Percentiles rank a stretch among this genome's conserved stretches.
These are phyloP conservation scores for Penicillium waksmanii DNA, from an alignment of 495 filamentous ascomycete genomes.

Conservation along the genomic window DNA sequence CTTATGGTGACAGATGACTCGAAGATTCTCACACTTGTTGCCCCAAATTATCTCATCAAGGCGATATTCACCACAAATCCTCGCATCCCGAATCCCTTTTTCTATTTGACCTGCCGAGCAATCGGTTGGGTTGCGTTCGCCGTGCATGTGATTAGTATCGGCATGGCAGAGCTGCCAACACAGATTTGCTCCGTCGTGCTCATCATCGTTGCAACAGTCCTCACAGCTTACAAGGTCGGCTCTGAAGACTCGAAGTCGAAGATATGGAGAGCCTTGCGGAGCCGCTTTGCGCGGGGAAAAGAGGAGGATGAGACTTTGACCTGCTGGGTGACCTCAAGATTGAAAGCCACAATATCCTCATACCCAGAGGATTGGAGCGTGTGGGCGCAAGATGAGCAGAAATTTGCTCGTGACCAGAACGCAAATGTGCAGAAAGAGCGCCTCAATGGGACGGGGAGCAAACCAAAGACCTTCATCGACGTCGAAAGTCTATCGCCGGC, in stretches of 20 bases:
- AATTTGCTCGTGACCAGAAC: neutral
- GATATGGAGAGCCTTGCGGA: neutral
- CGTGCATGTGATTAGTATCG: constrained; percentile 21
- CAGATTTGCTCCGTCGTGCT: constrained; percentile 18
- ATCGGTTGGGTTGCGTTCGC: constrained; percentile 19
- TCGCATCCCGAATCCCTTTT: neutral
- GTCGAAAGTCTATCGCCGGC: neutral
- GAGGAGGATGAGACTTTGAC: neutral
- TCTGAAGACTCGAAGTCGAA: constrained; percentile 12
- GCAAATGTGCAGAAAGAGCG: neutral
- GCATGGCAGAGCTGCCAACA: constrained; percentile 18
- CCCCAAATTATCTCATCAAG: constrained; percentile 12
- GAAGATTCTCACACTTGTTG: constrained; percentile 16
- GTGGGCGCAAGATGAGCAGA: neutral
- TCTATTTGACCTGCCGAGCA: constrained; percentile 5
- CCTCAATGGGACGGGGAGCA: neutral
- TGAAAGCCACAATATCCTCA: constrained; percentile 15
- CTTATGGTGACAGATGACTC: constrained; percentile 15
- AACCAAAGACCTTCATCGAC: neutral
- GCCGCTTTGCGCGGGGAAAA: neutral
- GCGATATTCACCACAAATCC: constrained; percentile 7
- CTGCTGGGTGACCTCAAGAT: constrained; percentile 13
- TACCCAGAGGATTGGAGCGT: constrained; percentile 9
- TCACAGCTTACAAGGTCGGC: constrained; percentile 13
- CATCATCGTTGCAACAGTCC: constrained; percentile 15